A percentile compares a stretch with the other conserved stretches of the same genome.
Evolutionary conservation across 768 basidiomycete genomes (phyloP).

Genomic region (Psilocybe tampanensis): DNA sequence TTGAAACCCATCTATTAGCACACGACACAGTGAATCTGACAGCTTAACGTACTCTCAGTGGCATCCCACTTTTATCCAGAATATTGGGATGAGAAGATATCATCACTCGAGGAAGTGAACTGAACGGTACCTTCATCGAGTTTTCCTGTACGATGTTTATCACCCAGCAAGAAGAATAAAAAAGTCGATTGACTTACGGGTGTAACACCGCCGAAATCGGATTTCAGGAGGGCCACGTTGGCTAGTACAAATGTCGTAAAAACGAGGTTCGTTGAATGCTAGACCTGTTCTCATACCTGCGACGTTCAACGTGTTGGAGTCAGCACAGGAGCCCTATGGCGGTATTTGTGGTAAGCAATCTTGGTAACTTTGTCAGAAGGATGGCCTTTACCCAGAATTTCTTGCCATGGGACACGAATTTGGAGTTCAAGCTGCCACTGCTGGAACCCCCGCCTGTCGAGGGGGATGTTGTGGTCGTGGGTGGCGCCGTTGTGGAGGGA

Average conservation of each 20-base stretch:
- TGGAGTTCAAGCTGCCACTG: conserved; percentile 28
- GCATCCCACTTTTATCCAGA: conserved; percentile 35
- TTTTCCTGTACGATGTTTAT: conserved; percentile 31
- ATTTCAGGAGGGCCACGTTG: conserved; percentile 34
- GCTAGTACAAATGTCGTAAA: conserved; percentile 20
- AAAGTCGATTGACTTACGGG: conserved; percentile 23
- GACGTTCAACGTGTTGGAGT: conserved; percentile 32
- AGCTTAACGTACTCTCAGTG: conserved; percentile 30
- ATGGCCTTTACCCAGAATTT: conserved; percentile 30
- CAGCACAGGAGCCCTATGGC: conserved; percentile 26
- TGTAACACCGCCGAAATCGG: conserved; percentile 43
- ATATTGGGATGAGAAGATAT: not conserved
- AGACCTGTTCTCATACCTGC: conserved; percentile 22
- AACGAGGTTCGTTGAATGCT: not conserved
- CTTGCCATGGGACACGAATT: conserved; percentile 33
- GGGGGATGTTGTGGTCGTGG: conserved; percentile 5
- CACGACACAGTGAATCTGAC: not conserved
- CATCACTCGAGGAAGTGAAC: no score
- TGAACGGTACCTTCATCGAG: conserved; percentile 39
- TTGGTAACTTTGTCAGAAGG: not conserved
- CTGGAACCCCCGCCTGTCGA: conserved; percentile 1
- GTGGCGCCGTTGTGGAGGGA: not conserved
- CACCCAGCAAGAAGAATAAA: not conserved
- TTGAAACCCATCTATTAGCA: not conserved
- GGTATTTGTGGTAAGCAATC: not conserved